Evolutionary conservation across 257 asterid species (phyloP), one percentile per base, ranked within the genome.

Genomic region (Solanum ossicruentum): DNA sequence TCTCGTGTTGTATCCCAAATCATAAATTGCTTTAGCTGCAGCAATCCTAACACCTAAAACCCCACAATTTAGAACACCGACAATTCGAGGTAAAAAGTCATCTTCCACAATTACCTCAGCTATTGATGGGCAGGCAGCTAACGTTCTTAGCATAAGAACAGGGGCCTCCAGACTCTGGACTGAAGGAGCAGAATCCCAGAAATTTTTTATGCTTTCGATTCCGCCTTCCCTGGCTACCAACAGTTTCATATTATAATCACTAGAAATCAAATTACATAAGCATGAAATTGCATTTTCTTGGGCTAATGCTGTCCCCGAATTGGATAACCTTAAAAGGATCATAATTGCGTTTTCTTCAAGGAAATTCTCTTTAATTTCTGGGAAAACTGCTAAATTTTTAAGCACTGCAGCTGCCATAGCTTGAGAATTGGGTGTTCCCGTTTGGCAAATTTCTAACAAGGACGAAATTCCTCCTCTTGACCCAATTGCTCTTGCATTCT

Each of bases 401-500:
- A 96, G 58, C 49, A 95, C 94, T 43, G 93, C 91, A 23, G 97
- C 98, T 43, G 99, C 97, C 58, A 90, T 81, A 7, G 98, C 99
- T 81, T 96, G 99, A 10, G 98, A 96, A 90, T 83, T 91, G 0
- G 97, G 98, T 0, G 98, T 95, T 9, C 99, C 99, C 43, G 85
- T 82, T 83, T 89, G 90, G 43, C 99, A 96, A 84, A 96, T 90
- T 56, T 93, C 97, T 49, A 96, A 54, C 84, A 96, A 81, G 4
- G 98, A 91, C 3, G 97, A 92, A 86, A 96, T 87, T 47, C 98
- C 99, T n/a, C 99, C 98, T 86, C 99, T 85, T 72, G 97, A 95
- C 39, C 91, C 97, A 49, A 96, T 92, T 36, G 98, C 98, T 90
- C 97, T 91, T 1, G 98, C 98, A 57, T 93, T 96, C 66, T 96